phyloP scores from a whole-genome alignment of 2,329 filamentous ascomycete species.

The Nigrograna mackinnonii region DNA sequence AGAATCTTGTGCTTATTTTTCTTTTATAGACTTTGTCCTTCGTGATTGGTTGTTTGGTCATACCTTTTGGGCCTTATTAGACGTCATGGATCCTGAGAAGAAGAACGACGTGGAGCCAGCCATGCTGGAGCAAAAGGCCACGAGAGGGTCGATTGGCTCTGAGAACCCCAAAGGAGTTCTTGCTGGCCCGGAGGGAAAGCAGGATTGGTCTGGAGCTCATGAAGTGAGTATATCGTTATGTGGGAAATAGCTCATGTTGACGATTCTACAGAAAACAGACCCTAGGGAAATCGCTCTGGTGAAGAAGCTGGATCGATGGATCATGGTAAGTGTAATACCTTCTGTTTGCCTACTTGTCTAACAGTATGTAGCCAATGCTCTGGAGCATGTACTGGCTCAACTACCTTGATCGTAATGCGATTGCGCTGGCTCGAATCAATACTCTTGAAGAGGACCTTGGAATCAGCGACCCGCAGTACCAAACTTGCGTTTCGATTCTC shows the following conservation, averaged over 20 bases:
- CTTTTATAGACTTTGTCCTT: too few relatives aligned
- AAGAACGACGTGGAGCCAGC: too few relatives aligned
- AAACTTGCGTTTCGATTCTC: constrained; percentile 29
- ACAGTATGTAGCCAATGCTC: constrained; percentile 5
- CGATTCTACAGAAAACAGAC: constrained; percentile 27
- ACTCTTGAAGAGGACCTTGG: constrained; percentile 61
- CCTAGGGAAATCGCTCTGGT: constrained; percentile 37
- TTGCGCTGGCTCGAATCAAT: constrained; percentile 63
- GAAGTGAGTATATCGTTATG: constrained; percentile 12
- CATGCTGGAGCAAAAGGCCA: too few relatives aligned
- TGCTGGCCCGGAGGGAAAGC: constrained; percentile 18
- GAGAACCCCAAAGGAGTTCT: too few relatives aligned
- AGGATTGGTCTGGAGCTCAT: constrained; percentile 37
- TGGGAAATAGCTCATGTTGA: background rate
- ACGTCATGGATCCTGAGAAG: too few relatives aligned
- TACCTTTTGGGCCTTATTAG: too few relatives aligned
- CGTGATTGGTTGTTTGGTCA: too few relatives aligned
- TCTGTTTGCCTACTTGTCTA: too few relatives aligned
- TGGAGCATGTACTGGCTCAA: constrained; percentile 12
- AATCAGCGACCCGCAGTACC: constrained; percentile 5
- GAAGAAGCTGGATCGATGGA: constrained; percentile 32
- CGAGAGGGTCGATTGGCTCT: too few relatives aligned
- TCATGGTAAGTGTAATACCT: constrained; percentile 30
- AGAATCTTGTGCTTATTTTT: too few relatives aligned
- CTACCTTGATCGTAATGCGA: constrained; percentile 59